A percentile compares a stretch with the other conserved stretches of the same genome.
Evolutionary conservation across 2,329 filamentous ascomycete species (phyloP).

Genomic region (Teratosphaeria destructans): DNA sequence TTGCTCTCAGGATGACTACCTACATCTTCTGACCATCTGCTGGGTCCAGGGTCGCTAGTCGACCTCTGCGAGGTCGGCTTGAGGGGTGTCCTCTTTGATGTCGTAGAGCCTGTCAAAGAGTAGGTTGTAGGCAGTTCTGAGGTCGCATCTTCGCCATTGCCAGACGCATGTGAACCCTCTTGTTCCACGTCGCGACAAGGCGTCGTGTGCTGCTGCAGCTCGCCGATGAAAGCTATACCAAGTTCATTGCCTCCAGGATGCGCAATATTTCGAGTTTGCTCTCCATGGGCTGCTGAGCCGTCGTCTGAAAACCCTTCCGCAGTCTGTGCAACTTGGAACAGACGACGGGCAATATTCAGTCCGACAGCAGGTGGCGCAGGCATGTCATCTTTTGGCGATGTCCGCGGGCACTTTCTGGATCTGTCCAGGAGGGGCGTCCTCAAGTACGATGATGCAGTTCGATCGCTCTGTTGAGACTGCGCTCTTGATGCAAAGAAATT

Average conservation of each 20-base stretch:
- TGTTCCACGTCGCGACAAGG: not conserved
- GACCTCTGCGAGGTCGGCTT: constrained; percentile 10
- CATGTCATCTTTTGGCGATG: not conserved
- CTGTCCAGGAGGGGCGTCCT: constrained; percentile 6
- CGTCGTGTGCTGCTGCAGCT: not conserved
- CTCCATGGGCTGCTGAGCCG: not conserved
- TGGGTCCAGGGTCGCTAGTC: constrained; percentile 14
- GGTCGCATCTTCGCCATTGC: constrained; percentile 9
- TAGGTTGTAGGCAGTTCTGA: constrained; percentile 27
- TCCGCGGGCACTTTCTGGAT: not conserved
- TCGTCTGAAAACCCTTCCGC: not conserved
- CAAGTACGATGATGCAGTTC: constrained; percentile 16
- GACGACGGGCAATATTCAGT: not conserved
- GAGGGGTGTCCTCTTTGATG: constrained; percentile 9
- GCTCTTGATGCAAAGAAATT: not conserved
- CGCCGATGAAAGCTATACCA: not conserved
- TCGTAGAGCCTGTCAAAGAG: constrained; percentile 21
- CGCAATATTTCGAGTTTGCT: not conserved
- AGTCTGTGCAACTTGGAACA: not conserved
- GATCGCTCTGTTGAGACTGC: not conserved
- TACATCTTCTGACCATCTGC: not conserved
- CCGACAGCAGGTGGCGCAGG: not conserved
- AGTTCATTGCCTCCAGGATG: not conserved
- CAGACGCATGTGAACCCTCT: constrained; percentile 1
- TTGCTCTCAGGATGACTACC: not conserved